Evolutionary conservation across 2,329 filamentous ascomycete species (phyloP), one percentile per base, ranked within the genome.

Genomic region (Cladophialophora bantiana): DNA sequence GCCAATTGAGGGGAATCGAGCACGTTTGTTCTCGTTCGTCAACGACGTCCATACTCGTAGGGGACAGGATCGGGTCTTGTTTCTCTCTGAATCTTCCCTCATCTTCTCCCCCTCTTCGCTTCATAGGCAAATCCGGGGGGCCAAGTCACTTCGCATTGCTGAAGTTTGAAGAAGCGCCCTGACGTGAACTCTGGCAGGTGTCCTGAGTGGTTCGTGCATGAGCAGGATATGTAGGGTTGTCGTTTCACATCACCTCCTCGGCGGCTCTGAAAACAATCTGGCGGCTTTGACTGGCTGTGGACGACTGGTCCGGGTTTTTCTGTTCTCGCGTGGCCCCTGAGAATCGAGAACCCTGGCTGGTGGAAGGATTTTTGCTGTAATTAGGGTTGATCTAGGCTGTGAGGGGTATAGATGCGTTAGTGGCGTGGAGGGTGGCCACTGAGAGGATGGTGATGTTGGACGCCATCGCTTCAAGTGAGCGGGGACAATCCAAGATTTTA

Each of bases 381-480:
- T 48, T 55, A 26, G 42, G 32, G 34, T 1, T 20, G 7, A 9
- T 54, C 63, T 64, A 68, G 66, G 26, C 62, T 59, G 54, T 52
- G 32, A 50, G 18, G 58, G 63, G 58, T 4, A 60, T 56, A 48
- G 53, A 40, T 4, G 2, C 7, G 10, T 9, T 18, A 26, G 59
- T 36, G 55, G 55, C 48, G 55, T 59, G 20, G 36, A 50, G 18
- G 15, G 36, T 34, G 50, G 54, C 59, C 54, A 63, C 36, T 53
- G 35, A 59, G 38, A 20, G 20, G 40, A 13, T 15, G 18, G 32
- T 7, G 32, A 52, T 13, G 35, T 38, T 66, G 62, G 54, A 59
- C 66, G 58, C 64, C 61, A 62, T 35, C 59, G 67, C 64, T 62
- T 67, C 64, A 67, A 57, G 53, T 42, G 12, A 48, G 34, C 31